Percentiles rank a stretch among this genome's conserved stretches.
phyloP scores from a whole-genome alignment of 1,139 yeast species.

The Suhomyces bokatorum region DNA sequence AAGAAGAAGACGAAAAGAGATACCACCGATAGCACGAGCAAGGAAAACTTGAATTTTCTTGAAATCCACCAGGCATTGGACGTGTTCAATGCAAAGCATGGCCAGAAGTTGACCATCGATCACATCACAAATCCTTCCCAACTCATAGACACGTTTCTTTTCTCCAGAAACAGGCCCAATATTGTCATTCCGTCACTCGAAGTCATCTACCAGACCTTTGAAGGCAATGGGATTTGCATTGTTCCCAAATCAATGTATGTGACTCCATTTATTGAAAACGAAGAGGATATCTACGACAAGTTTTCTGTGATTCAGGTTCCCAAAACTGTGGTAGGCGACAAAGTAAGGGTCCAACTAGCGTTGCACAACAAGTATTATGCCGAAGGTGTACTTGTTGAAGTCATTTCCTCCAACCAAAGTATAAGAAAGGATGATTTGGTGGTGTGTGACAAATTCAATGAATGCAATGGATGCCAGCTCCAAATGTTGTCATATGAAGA shows the following conservation, averaged over 20 bases:
- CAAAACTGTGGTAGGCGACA: slow-evolving; percentile 42
- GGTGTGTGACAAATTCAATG: slow-evolving; percentile 72
- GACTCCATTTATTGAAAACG: slow-evolving; percentile 15
- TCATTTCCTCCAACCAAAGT: slow-evolving; percentile 18
- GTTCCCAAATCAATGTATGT: slow-evolving; percentile 29
- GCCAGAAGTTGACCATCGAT: slow-evolving; percentile 11
- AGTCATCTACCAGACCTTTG: slow-evolving; percentile 32
- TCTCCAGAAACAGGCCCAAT: slow-evolving; percentile 24
- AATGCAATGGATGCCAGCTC: slow-evolving; percentile 55
- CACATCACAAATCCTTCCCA: slow-evolving; percentile 25
- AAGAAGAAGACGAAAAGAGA: slow-evolving; percentile 29
- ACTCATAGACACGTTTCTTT: slow-evolving; percentile 30
- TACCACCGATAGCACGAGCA: slow-evolving; percentile 30
- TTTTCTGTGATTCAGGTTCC: slow-evolving; percentile 38
- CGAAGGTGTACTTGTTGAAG: slow-evolving; percentile 30
- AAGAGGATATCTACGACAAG: slow-evolving; percentile 14
- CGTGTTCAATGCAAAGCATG: slow-evolving; percentile 2
- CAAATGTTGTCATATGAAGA: slow-evolving; percentile 46
- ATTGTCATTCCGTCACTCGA: slow-evolving; percentile 23
- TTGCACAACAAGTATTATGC: slow-evolving; percentile 34
- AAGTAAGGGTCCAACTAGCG: slow-evolving; percentile 29
- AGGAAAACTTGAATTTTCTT: slow-evolving; percentile 23
- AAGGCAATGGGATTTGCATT: slow-evolving; percentile 43
- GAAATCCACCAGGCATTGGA: slow-evolving; percentile 31
- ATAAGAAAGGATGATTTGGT: slow-evolving; percentile 31